phyloP scores from a whole-genome alignment of 768 basidiomycete genomes.

The Xerocomellus amylosporus region DNA sequence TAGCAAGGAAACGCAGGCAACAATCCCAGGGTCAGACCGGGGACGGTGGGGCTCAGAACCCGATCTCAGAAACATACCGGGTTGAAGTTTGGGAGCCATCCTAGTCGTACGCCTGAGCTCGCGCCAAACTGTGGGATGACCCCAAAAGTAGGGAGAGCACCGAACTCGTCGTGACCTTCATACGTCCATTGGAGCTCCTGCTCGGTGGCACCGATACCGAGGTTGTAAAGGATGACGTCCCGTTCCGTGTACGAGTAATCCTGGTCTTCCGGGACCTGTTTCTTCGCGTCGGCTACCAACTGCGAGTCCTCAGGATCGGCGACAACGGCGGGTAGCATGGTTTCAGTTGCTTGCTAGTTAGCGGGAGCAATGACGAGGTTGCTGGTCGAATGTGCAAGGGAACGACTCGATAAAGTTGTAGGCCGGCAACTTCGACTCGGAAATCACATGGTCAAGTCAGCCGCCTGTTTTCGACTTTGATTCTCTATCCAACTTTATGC shows the following conservation, averaged over 20 bases:
- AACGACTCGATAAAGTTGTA: not conserved
- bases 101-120: constrained; percentile 62
- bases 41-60: not conserved
- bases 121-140: constrained; percentile 89
- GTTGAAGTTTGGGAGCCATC: constrained; percentile 94
- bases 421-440: too few relatives aligned
- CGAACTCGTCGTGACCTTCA: constrained; percentile 85
- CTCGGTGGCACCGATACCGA: constrained; percentile 92
- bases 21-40: not conserved
- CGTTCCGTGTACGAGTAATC: constrained; percentile 81
- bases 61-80: constrained; percentile 55
- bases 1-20: not conserved
- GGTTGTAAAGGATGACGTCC: constrained; percentile 92
- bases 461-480: too few relatives aligned
- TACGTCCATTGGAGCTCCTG: constrained; percentile 90
- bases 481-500: too few relatives aligned
- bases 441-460: not conserved
- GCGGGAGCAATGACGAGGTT: not conserved
- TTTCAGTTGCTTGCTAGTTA: not conserved
- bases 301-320: constrained; percentile 79
- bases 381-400: not conserved
- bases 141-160: constrained; percentile 89
- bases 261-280: constrained; percentile 46
- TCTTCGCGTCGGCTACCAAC: constrained; percentile 81
- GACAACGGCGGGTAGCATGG: constrained; percentile 51